These are phyloP conservation scores for Lactarius indigo DNA, from an alignment of 768 basidiomycete species.

Conservation along the genomic window DNA sequence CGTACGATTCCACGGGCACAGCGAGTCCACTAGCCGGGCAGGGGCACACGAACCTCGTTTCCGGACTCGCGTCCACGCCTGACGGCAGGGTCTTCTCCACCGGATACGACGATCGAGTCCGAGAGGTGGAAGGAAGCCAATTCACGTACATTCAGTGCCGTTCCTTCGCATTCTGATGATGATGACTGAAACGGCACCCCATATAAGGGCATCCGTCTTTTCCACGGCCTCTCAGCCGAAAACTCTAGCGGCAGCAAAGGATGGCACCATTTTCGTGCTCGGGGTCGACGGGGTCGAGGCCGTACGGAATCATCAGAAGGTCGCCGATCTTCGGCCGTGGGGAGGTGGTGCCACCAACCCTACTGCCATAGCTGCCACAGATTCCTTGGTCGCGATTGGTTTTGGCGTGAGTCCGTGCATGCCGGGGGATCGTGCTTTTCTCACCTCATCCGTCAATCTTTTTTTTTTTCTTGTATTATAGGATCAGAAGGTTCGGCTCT, in stretches of 20 bases:
- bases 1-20: conserved; percentile 52
- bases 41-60: conserved; percentile 69
- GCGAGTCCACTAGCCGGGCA: conserved; percentile 52
- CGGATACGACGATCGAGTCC: conserved; percentile 78
- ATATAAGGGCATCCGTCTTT: conserved; percentile 47
- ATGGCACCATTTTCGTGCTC: conserved; percentile 62
- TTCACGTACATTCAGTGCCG: conserved; percentile 47
- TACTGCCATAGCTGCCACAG: conserved; percentile 52
- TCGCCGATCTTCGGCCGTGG: conserved; percentile 51
- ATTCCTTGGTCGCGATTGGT: conserved; percentile 62
- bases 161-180: conserved; percentile 4
- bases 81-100: conserved; percentile 59
- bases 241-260: conserved; percentile 52
- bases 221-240: conserved; percentile 63
- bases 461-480: conserved; percentile 30
- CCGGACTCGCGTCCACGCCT: conserved; percentile 49
- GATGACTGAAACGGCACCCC: not conserved
- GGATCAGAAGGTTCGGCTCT: conserved; percentile 74
- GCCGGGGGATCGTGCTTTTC: conserved; percentile 14
- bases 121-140: conserved; percentile 54
- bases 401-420: conserved; percentile 50
- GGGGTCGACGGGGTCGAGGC: conserved; percentile 61
- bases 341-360: conserved; percentile 40
- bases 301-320: conserved; percentile 64
- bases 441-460: conserved; percentile 4